Conservation (phyloP, 2,329 filamentous ascomycete genomes). For the Fusarium paranaense region DNA sequence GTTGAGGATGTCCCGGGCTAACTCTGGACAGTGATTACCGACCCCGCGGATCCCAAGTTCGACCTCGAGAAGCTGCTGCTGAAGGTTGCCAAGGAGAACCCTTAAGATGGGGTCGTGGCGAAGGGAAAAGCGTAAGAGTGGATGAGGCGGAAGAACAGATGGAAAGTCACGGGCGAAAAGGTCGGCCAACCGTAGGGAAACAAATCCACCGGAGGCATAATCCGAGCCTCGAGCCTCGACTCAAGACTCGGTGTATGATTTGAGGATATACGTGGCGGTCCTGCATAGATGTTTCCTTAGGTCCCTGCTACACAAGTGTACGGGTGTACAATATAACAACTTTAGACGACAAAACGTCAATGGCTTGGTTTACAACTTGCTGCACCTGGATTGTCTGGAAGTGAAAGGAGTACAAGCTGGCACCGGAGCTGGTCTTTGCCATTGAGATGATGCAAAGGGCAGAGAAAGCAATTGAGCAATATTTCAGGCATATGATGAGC, state of each 20-base stretch:
- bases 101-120: slow-evolving; percentile 51
- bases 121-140: slow-evolving; percentile 25
- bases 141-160: slow-evolving; percentile 45
- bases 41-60: slow-evolving; percentile 89
- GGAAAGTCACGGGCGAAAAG: slow-evolving; percentile 40
- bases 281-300: slow-evolving; percentile 64
- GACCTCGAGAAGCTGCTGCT: slow-evolving; percentile 89
- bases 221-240: slow-evolving; percentile 45
- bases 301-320: slow-evolving; percentile 59
- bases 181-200: slow-evolving; percentile 39
- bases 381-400: slow-evolving; percentile 2
- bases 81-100: slow-evolving; percentile 67
- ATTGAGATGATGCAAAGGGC: neutral
- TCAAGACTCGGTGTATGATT: slow-evolving; percentile 51
- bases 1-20: slow-evolving; percentile 29
- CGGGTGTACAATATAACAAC: slow-evolving; percentile 66
- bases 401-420: slow-evolving; percentile 2
- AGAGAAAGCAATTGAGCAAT: slow-evolving; percentile 7
- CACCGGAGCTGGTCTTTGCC: neutral
- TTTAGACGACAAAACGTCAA: slow-evolving; percentile 56
- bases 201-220: slow-evolving; percentile 42
- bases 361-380: slow-evolving; percentile 30
- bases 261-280: slow-evolving; percentile 55
- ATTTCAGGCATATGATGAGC: slow-evolving; percentile 8
- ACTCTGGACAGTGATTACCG: slow-evolving; percentile 52